These are phyloP conservation scores for Immersiella caudata DNA, from an alignment of 495 filamentous ascomycete species.

Conservation along the genomic window DNA sequence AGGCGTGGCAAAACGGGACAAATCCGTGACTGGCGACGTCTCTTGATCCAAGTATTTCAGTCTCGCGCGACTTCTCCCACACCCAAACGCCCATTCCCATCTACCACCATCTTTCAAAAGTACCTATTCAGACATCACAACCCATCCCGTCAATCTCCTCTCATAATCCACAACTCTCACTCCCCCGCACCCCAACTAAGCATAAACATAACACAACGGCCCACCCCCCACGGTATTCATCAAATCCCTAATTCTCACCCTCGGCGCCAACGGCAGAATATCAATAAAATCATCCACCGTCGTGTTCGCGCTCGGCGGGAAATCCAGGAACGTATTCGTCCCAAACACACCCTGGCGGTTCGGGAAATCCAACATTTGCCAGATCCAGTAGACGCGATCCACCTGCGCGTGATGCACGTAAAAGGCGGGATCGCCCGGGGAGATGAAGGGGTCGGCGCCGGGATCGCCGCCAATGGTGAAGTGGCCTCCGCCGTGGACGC, in stretches of 20 bases:
- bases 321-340: conserved; percentile 35
- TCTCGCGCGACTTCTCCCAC: no score
- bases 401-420: conserved; percentile 68
- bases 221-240: conserved; percentile 29
- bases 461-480: conserved; percentile 41
- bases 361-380: conserved; percentile 61
- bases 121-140: no score
- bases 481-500: conserved; percentile 67
- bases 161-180: no score
- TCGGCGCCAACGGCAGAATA: conserved; percentile 20
- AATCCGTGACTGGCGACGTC: no score
- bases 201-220: conserved; percentile 34
- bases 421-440: conserved; percentile 67
- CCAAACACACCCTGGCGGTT: conserved; percentile 51
- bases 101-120: no score
- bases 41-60: no score
- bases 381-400: conserved; percentile 70
- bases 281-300: conserved; percentile 32
- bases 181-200: no score
- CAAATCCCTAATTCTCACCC: conserved; percentile 30
- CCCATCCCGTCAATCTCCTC: neutral
- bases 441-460: conserved; percentile 57
- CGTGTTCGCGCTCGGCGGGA: conserved; percentile 40
- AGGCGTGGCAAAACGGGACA: no score
- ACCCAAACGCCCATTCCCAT: no score